Conservation (phyloP, 441 rosid species). For the Gossypium gossypioides region DNA sequence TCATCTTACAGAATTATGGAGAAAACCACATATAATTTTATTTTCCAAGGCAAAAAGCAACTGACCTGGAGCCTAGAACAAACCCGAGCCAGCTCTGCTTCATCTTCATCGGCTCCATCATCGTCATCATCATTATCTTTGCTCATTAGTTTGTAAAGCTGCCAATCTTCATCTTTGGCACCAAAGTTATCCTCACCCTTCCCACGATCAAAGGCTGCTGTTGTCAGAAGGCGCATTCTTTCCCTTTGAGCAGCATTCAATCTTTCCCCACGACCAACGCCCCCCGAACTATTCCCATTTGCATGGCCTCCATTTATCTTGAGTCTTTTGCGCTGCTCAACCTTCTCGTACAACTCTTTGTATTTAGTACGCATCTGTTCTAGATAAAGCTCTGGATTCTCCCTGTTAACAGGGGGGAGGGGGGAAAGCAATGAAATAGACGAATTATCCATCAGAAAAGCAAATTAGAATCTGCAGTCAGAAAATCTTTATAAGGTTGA, state of each 20-base stretch:
- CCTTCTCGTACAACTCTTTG: conserved; percentile 66
- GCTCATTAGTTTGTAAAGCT: conserved; percentile 86
- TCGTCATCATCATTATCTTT: conserved; percentile 60
- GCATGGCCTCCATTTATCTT: conserved; percentile 66
- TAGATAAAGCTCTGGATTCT: conserved; percentile 73
- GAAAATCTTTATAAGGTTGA: conserved; percentile 3
- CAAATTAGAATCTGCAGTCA: not conserved
- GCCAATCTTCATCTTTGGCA: conserved; percentile 90
- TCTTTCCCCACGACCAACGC: conserved; percentile 85
- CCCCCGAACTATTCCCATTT: conserved; percentile 66
- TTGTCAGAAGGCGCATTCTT: conserved; percentile 84
- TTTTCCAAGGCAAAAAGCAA: not conserved
- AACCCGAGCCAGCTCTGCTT: conserved; percentile 55
- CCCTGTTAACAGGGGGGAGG: conserved; percentile 30
- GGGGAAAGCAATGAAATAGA: conserved; percentile 8
- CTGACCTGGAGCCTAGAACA: conserved; percentile 66
- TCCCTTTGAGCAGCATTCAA: conserved; percentile 85
- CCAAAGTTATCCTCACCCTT: conserved; percentile 92
- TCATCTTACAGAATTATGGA: not conserved
- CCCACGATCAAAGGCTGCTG: conserved; percentile 93
- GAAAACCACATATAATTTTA: not conserved
- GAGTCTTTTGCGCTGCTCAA: conserved; percentile 74
- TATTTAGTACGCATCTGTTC: conserved; percentile 60
- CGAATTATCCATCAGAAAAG: not conserved
- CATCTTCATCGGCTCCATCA: conserved; percentile 48